Evolutionary conservation across 345 rosid genomes (phyloP), one percentile per base, ranked within the genome.

Genomic region (Arabidopsis suecica): DNA sequence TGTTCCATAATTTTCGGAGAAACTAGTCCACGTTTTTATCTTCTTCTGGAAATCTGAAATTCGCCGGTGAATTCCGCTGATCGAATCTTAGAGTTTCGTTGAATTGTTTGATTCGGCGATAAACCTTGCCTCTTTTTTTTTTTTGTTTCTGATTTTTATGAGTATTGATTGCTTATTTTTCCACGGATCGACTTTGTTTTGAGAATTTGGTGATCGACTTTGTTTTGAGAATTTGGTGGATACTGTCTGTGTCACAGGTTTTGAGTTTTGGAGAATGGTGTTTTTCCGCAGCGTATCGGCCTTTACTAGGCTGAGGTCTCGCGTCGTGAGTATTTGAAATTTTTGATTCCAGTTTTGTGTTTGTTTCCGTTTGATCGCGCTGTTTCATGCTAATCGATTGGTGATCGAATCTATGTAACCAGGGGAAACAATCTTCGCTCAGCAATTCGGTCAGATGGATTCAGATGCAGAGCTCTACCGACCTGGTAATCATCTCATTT

Each of bases 391-490:
- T 73, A 42, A 71, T 60, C 38, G 2, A 45, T 5, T 54, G 28
- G 44, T 78, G 74, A 49, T 79, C 8, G 38, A 63, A 57, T 75
- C 71, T 61, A 54, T 75, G 9, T 56, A 45, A 42, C 2, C 81
- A 91, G 97, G 84, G 69, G 32, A 93, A 85, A 40, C 97, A 86
- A 13, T 82, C 93, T 53, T 81, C 72, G 69, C 87, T 88, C 59
- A 69, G 82, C 78, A 83, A 83, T 55, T 89, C 97, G 0, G 85
- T 88, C 2, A 81, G 98, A 89, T 89, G 97, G 96, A 84, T 91
- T 75, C 98, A 94, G 82, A 88, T 80, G 82, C 96, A 88, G 85
- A 84, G 61, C 74, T 86, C 93, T 37, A 78, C 90, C 5, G 93
- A 91, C 33, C 73, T 88, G 58, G 98, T 94, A 83, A 64, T 65